phyloP scores from a whole-genome alignment of 164 flowering plant genomes.

The Dillenia suffruticosa region DNA sequence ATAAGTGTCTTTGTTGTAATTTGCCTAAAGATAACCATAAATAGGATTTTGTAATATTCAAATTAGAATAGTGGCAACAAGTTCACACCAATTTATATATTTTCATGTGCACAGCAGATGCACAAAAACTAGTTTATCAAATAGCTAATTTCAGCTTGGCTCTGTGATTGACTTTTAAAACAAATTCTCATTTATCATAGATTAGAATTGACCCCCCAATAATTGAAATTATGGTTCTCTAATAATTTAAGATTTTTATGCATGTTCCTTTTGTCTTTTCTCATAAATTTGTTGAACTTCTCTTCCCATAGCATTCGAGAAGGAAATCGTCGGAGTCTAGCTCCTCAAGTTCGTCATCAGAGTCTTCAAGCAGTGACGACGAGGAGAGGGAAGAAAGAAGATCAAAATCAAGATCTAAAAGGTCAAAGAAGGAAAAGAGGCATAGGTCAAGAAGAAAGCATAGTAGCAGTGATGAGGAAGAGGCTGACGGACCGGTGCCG shows the following conservation, averaged over 20 bases:
- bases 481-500: slow-evolving; percentile 76
- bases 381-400: slow-evolving; percentile 68
- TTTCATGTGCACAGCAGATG: too few species aligned
- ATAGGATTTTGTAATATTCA: too few species aligned
- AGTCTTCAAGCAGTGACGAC: slow-evolving; percentile 71
- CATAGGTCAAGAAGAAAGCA: slow-evolving; percentile 60
- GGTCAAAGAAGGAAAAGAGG: slow-evolving; percentile 65
- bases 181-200: too few species aligned
- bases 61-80: too few species aligned
- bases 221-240: not conserved
- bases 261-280: not conserved
- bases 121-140: too few species aligned
- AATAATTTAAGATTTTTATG: not conserved
- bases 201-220: too few species aligned
- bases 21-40: too few species aligned
- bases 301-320: slow-evolving; percentile 53
- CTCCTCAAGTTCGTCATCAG: slow-evolving; percentile 76
- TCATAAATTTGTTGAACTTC: slow-evolving; percentile 1
- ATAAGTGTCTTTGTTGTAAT: too few species aligned
- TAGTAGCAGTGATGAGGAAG: slow-evolving; percentile 43
- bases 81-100: too few species aligned
- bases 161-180: too few species aligned
- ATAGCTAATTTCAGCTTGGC: too few species aligned
- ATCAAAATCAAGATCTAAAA: slow-evolving; percentile 75
- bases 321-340: slow-evolving; percentile 60